A percentile compares a stretch with the other conserved stretches of the same genome.
Conservation (phyloP, 169 alveolate genomes). For the Ichthyophthirius multifiliis region DNA sequence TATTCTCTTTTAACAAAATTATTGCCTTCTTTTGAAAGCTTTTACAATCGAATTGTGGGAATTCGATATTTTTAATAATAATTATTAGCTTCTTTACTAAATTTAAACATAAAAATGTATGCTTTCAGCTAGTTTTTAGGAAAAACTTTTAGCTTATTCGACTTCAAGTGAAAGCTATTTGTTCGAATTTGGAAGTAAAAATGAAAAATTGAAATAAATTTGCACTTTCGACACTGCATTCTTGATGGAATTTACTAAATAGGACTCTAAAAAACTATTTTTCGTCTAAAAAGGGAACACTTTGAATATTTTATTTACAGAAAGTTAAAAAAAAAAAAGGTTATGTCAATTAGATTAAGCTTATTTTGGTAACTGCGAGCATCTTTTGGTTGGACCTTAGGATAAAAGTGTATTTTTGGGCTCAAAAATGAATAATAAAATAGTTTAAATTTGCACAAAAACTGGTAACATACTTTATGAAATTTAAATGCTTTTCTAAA, state of each 20-base stretch:
- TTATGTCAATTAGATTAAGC: neutral
- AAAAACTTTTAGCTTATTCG: neutral
- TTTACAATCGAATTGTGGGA: neutral
- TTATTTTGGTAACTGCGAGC: neutral
- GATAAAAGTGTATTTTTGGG: neutral
- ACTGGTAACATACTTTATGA: neutral
- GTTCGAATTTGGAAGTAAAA: neutral
- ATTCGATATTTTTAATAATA: neutral
- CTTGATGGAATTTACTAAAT: neutral
- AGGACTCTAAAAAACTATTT: too few relatives aligned
- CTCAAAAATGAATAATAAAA: conserved; percentile 8
- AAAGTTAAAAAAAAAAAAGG: neutral
- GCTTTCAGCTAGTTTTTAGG: neutral
- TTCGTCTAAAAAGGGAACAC: too few relatives aligned
- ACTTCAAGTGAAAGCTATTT: neutral
- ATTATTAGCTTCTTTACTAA: neutral
- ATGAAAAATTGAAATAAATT: neutral
- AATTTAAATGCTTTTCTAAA: neutral
- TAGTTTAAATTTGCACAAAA: neutral
- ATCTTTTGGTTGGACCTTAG: neutral
- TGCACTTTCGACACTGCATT: neutral
- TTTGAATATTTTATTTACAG: neutral
- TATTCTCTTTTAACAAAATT: neutral
- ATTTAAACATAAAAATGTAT: neutral
- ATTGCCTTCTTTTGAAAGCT: neutral